Evolutionary conservation across 805 yeast species (phyloP), one percentile per base, ranked within the genome.

Genomic region (Saturnispora silvae): DNA sequence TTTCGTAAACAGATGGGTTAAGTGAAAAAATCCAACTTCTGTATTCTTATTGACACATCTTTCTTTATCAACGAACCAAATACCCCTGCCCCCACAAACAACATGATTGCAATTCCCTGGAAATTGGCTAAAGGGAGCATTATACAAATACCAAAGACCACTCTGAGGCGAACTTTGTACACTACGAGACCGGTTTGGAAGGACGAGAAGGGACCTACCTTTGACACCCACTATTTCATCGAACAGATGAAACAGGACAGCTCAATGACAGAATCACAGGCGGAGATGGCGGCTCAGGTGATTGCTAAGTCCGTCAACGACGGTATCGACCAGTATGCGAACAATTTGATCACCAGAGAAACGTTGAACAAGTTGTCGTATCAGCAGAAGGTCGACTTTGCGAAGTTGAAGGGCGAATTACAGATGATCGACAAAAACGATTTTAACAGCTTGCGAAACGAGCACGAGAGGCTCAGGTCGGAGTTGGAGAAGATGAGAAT

Each of bases 311-410:
- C 95, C 0, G 70, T 89, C 20, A 77, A 77, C 49, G 92, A 84
- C 45, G 92, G 95, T 4, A 75, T 86, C 22, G 69, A 70, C 17
- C 74, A 80, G 39, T 77, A 85, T 19, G 76, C 87, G 8, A 67
- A 77, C 27, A 81, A 81, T 51, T 61, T 89, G 40, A 94, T 89
- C n/a, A 75, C 86, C 19, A 79, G 85, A 48, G 96, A 86, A 48
- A 76, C 79, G 31, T 68, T 89, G 31, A 76, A 83, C 22, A 77
- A 86, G 46, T 72, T 86, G 52, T 81, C 95, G 3, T 92, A 92
- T 57, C 95, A 89, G 55, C 97, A 92, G 51, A 84, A 89, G 49
- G 96, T 92, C 23, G 97, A 92, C 54, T 89, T 92, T 67, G 92
- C 96, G 27, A 89, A 89, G 53, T 69, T 92, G 42, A 80, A 87